Evolutionary conservation across 441 rosid genomes (phyloP), one percentile per base, ranked within the genome.

Genomic region (Adansonia rubrostipa): DNA sequence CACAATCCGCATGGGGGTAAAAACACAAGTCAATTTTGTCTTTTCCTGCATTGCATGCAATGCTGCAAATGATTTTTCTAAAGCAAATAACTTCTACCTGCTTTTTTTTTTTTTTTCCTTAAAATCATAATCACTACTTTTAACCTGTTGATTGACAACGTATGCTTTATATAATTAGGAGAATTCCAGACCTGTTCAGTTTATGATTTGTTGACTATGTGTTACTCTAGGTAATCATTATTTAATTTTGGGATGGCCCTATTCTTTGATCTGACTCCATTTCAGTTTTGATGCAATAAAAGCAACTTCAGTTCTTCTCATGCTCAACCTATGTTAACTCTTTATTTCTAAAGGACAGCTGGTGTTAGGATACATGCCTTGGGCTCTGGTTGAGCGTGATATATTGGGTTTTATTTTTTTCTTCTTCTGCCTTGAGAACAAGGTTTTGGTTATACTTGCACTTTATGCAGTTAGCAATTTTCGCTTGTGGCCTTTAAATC

Each of bases 1-100:
- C 14, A 89, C 98, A 53, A 85, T 96, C 51, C 95, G 92, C 72
- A 78, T 86, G 72, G 98, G 99, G 91, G 99, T 96, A 86, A 90
- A 79, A 71, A 82, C 77, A 76, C 9, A 9, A 67, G 15, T 62
- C 57, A 44, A 14, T 79, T 58, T 70, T 77, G 40, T 36, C 40
- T 65, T 6, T 15, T 64, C 47, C 45, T 17, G 24, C 50, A 33
- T 28, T 64, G 69, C 76, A 58, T 78, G 56, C 58, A 22, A 69
- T 22, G 73, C 48, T 22, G 73, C 70, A 54, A 79, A 65, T 65
- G 11, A 19, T 56, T 73, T 66, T 67, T 60, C 24, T 61, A 40
- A 44, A 2, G 57, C 79, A 71, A 53, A 75, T 20, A 66, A 28
- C 62, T 73, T 79, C 9, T 9, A 20, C 36, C n/a, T 77, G 40